Conservation (phyloP, 176 grass and related monocot genomes). For the Tillandsia leiboldiana region DNA sequence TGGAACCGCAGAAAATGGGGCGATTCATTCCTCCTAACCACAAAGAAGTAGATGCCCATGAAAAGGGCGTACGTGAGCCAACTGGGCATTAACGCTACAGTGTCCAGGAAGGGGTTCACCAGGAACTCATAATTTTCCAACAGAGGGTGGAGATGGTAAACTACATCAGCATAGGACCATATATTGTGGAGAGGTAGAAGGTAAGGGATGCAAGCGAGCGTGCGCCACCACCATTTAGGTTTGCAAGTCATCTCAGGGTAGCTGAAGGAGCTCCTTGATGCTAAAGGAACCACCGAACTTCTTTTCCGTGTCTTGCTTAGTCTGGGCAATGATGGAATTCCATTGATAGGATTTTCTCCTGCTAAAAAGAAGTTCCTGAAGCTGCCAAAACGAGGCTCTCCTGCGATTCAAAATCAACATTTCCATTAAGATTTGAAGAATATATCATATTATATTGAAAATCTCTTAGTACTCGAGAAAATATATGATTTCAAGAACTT, state of each 20-base stretch:
- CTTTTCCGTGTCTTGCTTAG: slow-evolving; percentile 13
- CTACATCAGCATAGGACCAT: slow-evolving; percentile 69
- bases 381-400: too few relatives aligned
- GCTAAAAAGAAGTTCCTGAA: background rate
- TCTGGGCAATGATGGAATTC: slow-evolving; percentile 14
- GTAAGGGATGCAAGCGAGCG: slow-evolving; percentile 74
- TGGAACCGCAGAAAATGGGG: slow-evolving; percentile 91
- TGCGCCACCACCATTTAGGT: slow-evolving; percentile 90
- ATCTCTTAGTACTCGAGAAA: too few relatives aligned
- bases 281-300: slow-evolving; percentile 27
- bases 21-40: slow-evolving; percentile 71
- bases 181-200: slow-evolving; percentile 84
- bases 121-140: slow-evolving; percentile 64
- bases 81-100: slow-evolving; percentile 56
- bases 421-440: too few relatives aligned
- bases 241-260: slow-evolving; percentile 81
- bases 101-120: slow-evolving; percentile 69
- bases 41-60: slow-evolving; percentile 63
- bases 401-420: too few relatives aligned
- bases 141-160: slow-evolving; percentile 65
- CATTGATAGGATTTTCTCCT: slow-evolving; percentile 18
- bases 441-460: too few relatives aligned
- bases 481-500: too few relatives aligned
- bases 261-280: slow-evolving; percentile 43
- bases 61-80: slow-evolving; percentile 71